phyloP scores from a whole-genome alignment of 169 alveolate species.

The Plasmodium gonderi region DNA sequence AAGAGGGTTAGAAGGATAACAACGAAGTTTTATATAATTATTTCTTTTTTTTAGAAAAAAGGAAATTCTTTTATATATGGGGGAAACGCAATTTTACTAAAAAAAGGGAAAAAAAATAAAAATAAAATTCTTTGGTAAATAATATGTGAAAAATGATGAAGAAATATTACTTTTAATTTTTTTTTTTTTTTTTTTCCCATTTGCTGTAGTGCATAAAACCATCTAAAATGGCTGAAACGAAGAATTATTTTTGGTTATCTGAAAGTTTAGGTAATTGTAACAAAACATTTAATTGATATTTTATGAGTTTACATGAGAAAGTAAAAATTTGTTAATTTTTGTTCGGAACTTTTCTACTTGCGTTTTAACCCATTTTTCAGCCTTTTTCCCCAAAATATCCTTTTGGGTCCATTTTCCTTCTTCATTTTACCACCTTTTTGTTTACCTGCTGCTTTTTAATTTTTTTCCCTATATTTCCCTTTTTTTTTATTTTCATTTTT shows the following conservation, averaged over 20 bases:
- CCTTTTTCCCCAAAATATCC: no score
- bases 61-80: background rate
- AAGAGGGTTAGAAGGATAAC: no score
- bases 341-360: background rate
- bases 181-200: background rate
- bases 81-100: background rate
- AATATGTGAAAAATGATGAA: background rate
- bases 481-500: background rate
- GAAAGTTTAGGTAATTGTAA: background rate
- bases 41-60: background rate
- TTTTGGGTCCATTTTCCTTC: background rate
- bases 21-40: no score
- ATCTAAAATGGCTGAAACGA: background rate
- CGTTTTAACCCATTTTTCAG: background rate
- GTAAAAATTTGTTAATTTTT: background rate
- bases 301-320: background rate
- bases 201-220: background rate
- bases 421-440: no score
- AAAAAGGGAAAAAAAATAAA: background rate
- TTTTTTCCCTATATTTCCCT: background rate
- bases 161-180: background rate
- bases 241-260: background rate
- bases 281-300: background rate
- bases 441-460: background rate
- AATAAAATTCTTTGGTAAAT: no score